A percentile compares a stretch with the other conserved stretches of the same genome.
Evolutionary conservation across 805 yeast genomes (phyloP).

Genomic region (Brettanomyces nanus): DNA sequence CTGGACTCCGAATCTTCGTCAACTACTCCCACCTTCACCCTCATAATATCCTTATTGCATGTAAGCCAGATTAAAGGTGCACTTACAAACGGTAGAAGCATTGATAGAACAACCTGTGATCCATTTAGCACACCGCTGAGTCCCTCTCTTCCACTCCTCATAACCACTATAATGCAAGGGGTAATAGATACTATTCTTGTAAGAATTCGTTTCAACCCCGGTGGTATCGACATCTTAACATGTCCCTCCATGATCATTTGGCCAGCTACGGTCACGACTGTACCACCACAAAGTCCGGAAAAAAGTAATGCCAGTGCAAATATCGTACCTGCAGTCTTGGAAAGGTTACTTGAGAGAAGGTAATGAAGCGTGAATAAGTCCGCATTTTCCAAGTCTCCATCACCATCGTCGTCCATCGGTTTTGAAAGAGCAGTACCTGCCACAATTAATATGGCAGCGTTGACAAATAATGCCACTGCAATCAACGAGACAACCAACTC

Average conservation of each 20-base stretch:
- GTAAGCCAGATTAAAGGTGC: conserved; percentile 86
- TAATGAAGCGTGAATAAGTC: conserved; percentile 77
- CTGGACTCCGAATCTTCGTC: neutral
- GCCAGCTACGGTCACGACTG: conserved; percentile 89
- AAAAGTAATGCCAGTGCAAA: conserved; percentile 85
- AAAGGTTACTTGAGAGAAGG: conserved; percentile 58
- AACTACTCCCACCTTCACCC: conserved; percentile 17
- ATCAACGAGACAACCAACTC: conserved; percentile 77
- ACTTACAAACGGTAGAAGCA: conserved; percentile 77
- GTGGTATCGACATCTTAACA: conserved; percentile 68
- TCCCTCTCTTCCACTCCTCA: conserved; percentile 74
- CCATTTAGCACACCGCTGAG: conserved; percentile 65
- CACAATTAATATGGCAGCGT: conserved; percentile 81
- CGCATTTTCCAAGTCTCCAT: conserved; percentile 64
- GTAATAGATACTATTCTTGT: conserved; percentile 79
- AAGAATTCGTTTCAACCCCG: conserved; percentile 70
- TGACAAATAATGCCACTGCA: conserved; percentile 87
- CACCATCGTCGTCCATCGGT: conserved; percentile 32
- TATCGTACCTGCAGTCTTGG: conserved; percentile 80
- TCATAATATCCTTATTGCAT: conserved; percentile 40
- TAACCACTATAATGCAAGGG: conserved; percentile 74
- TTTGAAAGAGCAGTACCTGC: conserved; percentile 75
- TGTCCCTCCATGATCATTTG: conserved; percentile 93
- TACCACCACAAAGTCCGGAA: conserved; percentile 93
- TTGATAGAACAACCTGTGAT: conserved; percentile 74